A percentile compares a stretch with the other conserved stretches of the same genome.
These are phyloP conservation scores for Fusarium buxicola DNA, from an alignment of 2,329 filamentous ascomycete species.

Conservation along the genomic window DNA sequence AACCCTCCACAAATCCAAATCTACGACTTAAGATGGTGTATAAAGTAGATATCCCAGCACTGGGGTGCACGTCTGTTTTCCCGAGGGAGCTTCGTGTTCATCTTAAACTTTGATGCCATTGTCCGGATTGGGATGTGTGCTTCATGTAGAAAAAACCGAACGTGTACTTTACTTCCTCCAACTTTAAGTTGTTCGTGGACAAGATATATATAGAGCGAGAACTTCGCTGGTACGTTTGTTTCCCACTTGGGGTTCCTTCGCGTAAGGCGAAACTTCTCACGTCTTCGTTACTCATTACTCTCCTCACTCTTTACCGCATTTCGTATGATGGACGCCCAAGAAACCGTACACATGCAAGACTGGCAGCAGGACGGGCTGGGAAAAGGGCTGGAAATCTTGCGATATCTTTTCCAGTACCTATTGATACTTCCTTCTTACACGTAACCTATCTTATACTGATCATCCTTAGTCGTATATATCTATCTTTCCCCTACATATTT, in stretches of 20 bases:
- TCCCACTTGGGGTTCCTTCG: too few species aligned
- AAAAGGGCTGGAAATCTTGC: neutral
- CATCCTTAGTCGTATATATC: neutral
- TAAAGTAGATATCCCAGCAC: too few species aligned
- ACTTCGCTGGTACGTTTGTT: too few species aligned
- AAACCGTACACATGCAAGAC: neutral
- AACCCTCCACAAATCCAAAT: too few species aligned
- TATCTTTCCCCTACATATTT: neutral
- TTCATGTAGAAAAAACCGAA: neutral
- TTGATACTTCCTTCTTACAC: neutral
- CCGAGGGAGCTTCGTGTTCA: neutral
- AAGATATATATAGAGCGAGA: too few species aligned
- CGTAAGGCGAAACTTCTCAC: too few species aligned
- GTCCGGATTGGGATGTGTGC: neutral
- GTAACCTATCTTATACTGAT: neutral
- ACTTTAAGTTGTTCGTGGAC: neutral
- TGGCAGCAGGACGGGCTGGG: neutral
- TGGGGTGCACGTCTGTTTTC: too few species aligned
- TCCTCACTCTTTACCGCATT: neutral
- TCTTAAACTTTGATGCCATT: neutral
- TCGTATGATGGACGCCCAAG: neutral
- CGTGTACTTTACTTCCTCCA: neutral
- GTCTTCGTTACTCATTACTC: neutral
- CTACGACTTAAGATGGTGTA: too few species aligned
- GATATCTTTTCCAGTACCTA: neutral